Evolutionary conservation across 129 eudicot species (phyloP).

Genomic region (Chrysanthemum makinoi): DNA sequence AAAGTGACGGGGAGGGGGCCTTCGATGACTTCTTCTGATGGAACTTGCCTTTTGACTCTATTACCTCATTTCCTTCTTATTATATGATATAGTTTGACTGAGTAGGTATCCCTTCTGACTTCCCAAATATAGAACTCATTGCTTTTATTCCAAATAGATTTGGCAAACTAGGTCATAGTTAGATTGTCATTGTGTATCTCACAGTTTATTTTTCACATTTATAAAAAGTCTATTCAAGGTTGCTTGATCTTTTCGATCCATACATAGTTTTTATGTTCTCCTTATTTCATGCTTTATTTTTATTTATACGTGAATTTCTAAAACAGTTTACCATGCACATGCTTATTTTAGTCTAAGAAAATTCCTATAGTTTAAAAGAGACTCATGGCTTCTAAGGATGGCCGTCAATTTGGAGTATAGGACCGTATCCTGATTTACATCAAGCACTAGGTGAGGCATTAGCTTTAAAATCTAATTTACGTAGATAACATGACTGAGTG

Average conservation of each 20-base stretch:
- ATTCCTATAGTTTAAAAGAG: neutral
- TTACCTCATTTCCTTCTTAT: constrained; percentile 36
- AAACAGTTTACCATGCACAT: neutral
- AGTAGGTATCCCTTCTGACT: constrained; percentile 34
- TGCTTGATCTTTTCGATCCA: constrained; percentile 12
- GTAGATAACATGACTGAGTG: neutral
- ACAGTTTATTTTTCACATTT: constrained; percentile 9
- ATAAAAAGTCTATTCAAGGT: neutral
- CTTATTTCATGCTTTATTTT: constrained; percentile 15
- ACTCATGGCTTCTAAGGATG: neutral
- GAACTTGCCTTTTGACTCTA: constrained; percentile 46
- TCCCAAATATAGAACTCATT: constrained; percentile 23
- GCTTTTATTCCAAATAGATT: neutral
- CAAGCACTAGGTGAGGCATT: neutral
- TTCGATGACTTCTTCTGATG: constrained; percentile 93
- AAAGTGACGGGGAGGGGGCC: constrained; percentile 89
- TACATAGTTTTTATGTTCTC: constrained; percentile 1
- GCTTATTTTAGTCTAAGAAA: constrained; percentile 2
- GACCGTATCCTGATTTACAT: neutral
- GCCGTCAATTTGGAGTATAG: neutral
- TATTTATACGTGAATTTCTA: constrained; percentile 5
- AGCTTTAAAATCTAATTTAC: neutral
- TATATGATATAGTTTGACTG: constrained; percentile 44
- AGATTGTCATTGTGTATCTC: constrained; percentile 14
- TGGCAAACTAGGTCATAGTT: constrained; percentile 13